Evolutionary conservation across 108 stramenopile species (phyloP).

Genomic region (Tribonema minus): DNA sequence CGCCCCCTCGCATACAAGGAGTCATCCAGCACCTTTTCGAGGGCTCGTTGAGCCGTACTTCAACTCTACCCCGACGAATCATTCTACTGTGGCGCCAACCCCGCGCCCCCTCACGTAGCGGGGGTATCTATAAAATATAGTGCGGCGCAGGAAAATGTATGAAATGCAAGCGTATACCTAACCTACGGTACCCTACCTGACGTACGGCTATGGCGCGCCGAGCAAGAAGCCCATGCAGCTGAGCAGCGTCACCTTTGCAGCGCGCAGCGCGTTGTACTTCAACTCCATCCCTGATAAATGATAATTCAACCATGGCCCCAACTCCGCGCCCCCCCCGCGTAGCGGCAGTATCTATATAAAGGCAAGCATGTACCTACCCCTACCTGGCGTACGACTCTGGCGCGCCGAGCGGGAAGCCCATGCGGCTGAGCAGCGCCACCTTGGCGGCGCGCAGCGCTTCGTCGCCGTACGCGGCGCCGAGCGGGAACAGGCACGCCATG

Average conservation of each 20-base stretch:
- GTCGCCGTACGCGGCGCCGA: background rate
- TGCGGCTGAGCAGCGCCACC: background rate
- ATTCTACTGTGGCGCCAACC: background rate
- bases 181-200: background rate
- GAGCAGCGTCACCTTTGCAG: background rate
- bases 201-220: background rate
- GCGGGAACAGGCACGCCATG: background rate
- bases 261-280: no score
- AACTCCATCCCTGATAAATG: background rate
- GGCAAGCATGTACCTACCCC: no score
- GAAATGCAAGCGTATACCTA: no score
- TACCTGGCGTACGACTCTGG: background rate
- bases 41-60: no score
- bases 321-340: no score
- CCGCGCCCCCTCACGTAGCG: no score
- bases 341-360: no score
- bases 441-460: background rate
- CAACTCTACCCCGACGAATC: background rate
- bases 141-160: no score
- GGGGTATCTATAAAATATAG: no score
- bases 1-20: no score
- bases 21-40: no score
- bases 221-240: background rate
- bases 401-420: background rate
- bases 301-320: background rate